Evolutionary conservation across 192 early-diverging fungal genomes (phyloP).

Genomic region (Dissophora globulifera): DNA sequence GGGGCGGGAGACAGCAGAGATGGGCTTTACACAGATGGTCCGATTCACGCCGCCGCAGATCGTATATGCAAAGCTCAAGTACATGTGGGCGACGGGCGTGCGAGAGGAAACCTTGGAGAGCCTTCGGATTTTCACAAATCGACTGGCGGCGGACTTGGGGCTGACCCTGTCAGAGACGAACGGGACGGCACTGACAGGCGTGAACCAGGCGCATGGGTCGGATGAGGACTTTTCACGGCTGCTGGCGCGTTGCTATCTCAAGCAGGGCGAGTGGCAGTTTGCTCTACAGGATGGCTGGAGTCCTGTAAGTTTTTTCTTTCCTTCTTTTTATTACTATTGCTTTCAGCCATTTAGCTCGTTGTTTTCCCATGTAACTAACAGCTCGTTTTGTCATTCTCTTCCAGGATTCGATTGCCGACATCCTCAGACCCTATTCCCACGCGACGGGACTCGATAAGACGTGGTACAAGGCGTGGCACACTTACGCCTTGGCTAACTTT

Average conservation of each 20-base stretch:
- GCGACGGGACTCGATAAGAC: conserved; percentile 88
- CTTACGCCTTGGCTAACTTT: conserved; percentile 92
- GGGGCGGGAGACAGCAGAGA: conserved; percentile 16
- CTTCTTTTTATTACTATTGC: no score
- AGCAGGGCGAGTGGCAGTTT: conserved; percentile 95
- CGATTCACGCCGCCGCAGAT: conserved; percentile 67
- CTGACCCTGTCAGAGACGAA: conserved; percentile 33
- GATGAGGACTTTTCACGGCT: conserved; percentile 50
- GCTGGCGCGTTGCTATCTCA: conserved; percentile 88
- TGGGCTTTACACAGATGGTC: conserved; percentile 31
- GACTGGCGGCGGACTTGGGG: conserved; percentile 70
- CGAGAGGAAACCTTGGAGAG: conserved; percentile 75
- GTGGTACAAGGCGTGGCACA: conserved; percentile 98
- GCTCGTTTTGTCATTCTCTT: background rate
- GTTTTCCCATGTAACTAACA: no score
- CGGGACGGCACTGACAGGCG: conserved; percentile 17
- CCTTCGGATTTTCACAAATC: conserved; percentile 82
- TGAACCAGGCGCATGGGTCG: conserved; percentile 8
- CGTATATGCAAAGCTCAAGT: conserved; percentile 93
- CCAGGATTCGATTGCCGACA: conserved; percentile 69
- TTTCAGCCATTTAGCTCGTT: no score
- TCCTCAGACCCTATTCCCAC: conserved; percentile 80
- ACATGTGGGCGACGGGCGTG: conserved; percentile 82
- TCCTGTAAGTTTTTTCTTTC: conserved; percentile 35
- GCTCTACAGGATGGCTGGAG: conserved; percentile 58